Evolutionary conservation across 306 rosid species (phyloP).

Genomic region (Cicer yamashitae): DNA sequence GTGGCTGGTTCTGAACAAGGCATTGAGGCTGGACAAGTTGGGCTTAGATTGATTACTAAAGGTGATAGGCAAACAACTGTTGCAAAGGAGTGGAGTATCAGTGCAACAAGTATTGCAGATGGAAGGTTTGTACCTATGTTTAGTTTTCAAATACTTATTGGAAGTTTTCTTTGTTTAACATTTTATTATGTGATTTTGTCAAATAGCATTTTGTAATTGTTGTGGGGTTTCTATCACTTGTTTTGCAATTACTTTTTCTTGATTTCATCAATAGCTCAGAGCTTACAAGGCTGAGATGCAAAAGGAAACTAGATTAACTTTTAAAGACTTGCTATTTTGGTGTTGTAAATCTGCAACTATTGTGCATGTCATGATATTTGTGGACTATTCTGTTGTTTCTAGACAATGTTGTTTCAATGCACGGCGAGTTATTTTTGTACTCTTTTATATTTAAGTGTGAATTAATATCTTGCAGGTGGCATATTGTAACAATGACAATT

Average conservation of each 20-base stretch:
- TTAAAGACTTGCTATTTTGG: conserved; percentile 33
- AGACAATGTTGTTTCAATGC: conserved; percentile 23
- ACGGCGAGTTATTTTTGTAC: neutral
- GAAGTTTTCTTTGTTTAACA: conserved; percentile 10
- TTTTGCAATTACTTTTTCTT: conserved; percentile 26
- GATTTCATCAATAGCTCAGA: conserved; percentile 1
- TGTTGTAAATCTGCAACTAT: conserved; percentile 20
- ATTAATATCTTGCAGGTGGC: conserved; percentile 83
- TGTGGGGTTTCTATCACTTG: neutral
- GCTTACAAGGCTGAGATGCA: conserved; percentile 5
- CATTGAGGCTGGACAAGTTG: conserved; percentile 99
- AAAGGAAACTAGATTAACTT: conserved; percentile 25
- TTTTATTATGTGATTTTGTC: conserved; percentile 20
- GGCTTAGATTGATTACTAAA: conserved; percentile 93
- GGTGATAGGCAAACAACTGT: conserved; percentile 97
- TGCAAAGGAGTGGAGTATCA: conserved; percentile 93
- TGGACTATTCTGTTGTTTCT: conserved; percentile 26
- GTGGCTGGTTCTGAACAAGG: conserved; percentile 99
- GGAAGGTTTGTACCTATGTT: conserved; percentile 70
- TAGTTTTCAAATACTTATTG: conserved; percentile 13
- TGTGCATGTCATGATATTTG: conserved; percentile 11
- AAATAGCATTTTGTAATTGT: conserved; percentile 1
- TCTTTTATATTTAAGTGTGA: conserved; percentile 32
- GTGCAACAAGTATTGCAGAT: conserved; percentile 95
- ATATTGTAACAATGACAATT: conserved; percentile 92